Percentiles rank a stretch among this genome's conserved stretches.
Conservation (phyloP, 225 moss, liverwort and hornwort genomes). For the Polytrichum commune region DNA sequence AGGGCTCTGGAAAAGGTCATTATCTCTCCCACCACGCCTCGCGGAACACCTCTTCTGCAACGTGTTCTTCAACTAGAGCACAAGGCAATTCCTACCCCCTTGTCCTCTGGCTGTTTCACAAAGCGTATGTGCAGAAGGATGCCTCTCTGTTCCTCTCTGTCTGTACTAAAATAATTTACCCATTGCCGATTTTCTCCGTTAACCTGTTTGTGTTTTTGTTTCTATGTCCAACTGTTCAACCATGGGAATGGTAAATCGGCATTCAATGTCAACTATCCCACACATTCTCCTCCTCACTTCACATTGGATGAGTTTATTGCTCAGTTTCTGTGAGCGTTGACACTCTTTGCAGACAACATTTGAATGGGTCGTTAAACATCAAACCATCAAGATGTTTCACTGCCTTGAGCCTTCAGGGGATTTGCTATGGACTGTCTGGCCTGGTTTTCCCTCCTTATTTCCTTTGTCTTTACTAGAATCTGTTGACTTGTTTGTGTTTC, state of each 20-base stretch:
- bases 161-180: neutral
- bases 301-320: neutral
- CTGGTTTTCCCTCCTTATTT: neutral
- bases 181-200: neutral
- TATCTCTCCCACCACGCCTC: conserved; percentile 7
- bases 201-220: too few relatives aligned
- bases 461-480: neutral
- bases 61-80: conserved; percentile 10
- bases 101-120: neutral
- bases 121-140: neutral
- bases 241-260: too few relatives aligned
- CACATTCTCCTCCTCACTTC: too few relatives aligned
- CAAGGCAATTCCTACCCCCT: neutral
- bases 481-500: too few relatives aligned
- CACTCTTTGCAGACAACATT: neutral
- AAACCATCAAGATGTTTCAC: neutral
- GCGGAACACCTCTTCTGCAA: conserved; percentile 4
- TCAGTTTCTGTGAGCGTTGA: neutral
- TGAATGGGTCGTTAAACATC: neutral
- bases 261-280: too few relatives aligned
- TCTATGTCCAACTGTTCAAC: too few relatives aligned
- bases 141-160: neutral
- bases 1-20: neutral
- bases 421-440: too few relatives aligned
- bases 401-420: neutral